Percentiles rank a stretch among this genome's conserved stretches.
phyloP scores from a whole-genome alignment of 768 basidiomycete genomes.

The Tricholoma sp. region DNA sequence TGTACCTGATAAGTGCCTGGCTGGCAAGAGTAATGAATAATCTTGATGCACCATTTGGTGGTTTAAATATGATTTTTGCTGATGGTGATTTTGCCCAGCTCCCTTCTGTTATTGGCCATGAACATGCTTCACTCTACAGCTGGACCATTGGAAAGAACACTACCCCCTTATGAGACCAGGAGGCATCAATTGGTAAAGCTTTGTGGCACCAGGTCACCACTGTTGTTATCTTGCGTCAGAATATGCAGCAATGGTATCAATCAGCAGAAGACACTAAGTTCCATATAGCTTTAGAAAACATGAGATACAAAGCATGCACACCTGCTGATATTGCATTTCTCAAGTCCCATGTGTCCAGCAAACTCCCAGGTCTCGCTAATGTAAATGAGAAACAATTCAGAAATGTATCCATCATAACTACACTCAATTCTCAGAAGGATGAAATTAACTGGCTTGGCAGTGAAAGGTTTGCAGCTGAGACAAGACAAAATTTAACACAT shows the following conservation, averaged over 20 bases:
- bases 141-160: conserved; percentile 7
- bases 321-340: conserved; percentile 30
- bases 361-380: conserved; percentile 1
- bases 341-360: conserved; percentile 16
- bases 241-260: conserved; percentile 27
- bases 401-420: conserved; percentile 35
- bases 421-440: conserved; percentile 29
- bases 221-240: conserved; percentile 20
- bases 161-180: conserved; percentile 8
- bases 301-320: conserved; percentile 36
- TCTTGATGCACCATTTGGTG: conserved; percentile 24
- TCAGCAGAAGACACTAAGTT: conserved; percentile 19
- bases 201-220: neutral
- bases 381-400: conserved; percentile 18
- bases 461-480: conserved; percentile 28
- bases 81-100: conserved; percentile 45
- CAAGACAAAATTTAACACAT: too few relatives aligned
- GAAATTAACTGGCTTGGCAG: conserved; percentile 28
- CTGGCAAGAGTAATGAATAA: conserved; percentile 15
- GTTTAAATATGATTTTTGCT: conserved; percentile 36
- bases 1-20: conserved; percentile 23
- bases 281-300: conserved; percentile 26
- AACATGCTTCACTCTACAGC: conserved; percentile 17
- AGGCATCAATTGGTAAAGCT: conserved; percentile 20
- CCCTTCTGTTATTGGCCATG: conserved; percentile 22